phyloP scores from a whole-genome alignment of 2,329 filamentous ascomycete genomes.

The Sporothrix euskadiensis region DNA sequence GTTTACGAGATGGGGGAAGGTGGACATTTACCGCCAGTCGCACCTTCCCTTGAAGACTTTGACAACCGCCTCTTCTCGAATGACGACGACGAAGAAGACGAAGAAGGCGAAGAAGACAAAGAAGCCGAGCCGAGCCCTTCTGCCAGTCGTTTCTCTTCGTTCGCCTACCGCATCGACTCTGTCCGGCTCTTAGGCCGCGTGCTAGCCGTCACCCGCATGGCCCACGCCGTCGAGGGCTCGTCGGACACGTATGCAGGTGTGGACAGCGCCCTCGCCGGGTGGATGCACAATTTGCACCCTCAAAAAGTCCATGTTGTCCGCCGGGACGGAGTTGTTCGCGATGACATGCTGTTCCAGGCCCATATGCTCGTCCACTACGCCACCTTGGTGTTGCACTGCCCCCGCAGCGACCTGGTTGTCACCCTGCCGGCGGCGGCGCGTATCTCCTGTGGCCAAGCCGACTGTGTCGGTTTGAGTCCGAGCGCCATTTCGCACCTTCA shows the following conservation, averaged over 20 bases:
- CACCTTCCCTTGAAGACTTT: constrained; percentile 5
- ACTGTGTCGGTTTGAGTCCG: neutral
- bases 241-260: constrained; percentile 41
- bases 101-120: neutral
- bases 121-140: constrained; percentile 30
- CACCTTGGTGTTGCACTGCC: constrained; percentile 21
- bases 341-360: constrained; percentile 68
- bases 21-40: neutral
- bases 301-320: constrained; percentile 51
- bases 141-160: constrained; percentile 54
- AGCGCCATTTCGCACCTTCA: neutral
- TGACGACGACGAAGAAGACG: neutral
- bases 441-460: constrained; percentile 9
- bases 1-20: neutral
- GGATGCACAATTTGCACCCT: constrained; percentile 57
- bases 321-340: constrained; percentile 56
- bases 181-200: constrained; percentile 61
- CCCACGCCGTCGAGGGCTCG: neutral
- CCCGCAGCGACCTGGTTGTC: constrained; percentile 18
- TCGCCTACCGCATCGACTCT: constrained; percentile 62
- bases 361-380: constrained; percentile 52
- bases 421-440: constrained; percentile 13
- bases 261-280: constrained; percentile 62
- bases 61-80: constrained; percentile 17
- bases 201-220: constrained; percentile 38